Percentiles rank a stretch among this genome's conserved stretches.
phyloP scores from a whole-genome alignment of 2,329 filamentous ascomycete genomes.

The Colletotrichum musicola region DNA sequence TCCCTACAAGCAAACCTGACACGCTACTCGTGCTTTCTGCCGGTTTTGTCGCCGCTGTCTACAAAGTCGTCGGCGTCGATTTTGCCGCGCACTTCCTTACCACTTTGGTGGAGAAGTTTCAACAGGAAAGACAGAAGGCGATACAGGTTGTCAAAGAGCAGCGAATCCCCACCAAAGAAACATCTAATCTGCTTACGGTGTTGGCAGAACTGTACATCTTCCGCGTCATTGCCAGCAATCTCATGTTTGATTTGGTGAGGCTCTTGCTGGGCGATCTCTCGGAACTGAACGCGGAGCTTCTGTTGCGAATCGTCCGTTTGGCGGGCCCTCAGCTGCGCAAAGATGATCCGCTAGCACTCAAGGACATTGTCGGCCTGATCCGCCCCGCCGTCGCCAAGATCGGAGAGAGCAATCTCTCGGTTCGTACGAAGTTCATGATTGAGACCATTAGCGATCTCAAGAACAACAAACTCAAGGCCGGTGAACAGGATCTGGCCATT shows the following conservation, averaged over 20 bases:
- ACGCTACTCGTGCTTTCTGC: slow-evolving; percentile 92
- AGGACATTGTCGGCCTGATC: slow-evolving; percentile 86
- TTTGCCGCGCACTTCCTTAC: slow-evolving; percentile 91
- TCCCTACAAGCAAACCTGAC: slow-evolving; percentile 82
- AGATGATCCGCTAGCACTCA: slow-evolving; percentile 89
- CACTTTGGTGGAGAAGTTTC: slow-evolving; percentile 80
- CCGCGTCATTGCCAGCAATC: slow-evolving; percentile 82
- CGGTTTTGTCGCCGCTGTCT: slow-evolving; percentile 88
- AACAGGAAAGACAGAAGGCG: slow-evolving; percentile 69
- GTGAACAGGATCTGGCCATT: slow-evolving; percentile 76
- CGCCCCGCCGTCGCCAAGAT: slow-evolving; percentile 77
- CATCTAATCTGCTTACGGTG: slow-evolving; percentile 83
- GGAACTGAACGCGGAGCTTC: slow-evolving; percentile 88
- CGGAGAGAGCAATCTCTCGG: slow-evolving; percentile 79
- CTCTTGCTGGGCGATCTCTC: slow-evolving; percentile 80
- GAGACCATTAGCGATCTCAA: slow-evolving; percentile 95
- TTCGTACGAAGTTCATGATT: slow-evolving; percentile 96
- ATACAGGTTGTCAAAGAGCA: slow-evolving; percentile 48
- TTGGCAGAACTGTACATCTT: slow-evolving; percentile 93
- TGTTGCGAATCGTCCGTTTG: slow-evolving; percentile 85
- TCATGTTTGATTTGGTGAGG: slow-evolving; percentile 93
- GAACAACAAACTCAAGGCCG: slow-evolving; percentile 89
- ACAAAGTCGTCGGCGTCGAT: slow-evolving; percentile 88
- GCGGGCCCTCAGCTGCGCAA: slow-evolving; percentile 86
- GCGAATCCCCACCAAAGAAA: slow-evolving; percentile 64